phyloP scores from a whole-genome alignment of 2,329 filamentous ascomycete genomes.

The Cladobotryum mycophilum region DNA sequence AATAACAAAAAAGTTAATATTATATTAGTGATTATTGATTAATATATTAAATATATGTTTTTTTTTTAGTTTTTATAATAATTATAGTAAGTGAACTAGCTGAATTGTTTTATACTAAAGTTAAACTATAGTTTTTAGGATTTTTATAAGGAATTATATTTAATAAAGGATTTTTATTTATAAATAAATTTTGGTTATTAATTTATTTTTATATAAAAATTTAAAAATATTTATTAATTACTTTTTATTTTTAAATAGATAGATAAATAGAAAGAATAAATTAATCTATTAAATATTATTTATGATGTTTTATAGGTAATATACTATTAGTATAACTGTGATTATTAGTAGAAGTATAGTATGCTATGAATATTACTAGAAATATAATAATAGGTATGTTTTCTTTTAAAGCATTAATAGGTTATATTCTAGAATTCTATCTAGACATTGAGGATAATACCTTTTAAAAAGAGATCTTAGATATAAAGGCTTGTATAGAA shows the following conservation, averaged over 20 bases:
- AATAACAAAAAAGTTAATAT: neutral
- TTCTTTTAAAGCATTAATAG: neutral
- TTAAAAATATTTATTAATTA: too few species aligned
- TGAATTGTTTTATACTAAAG: neutral
- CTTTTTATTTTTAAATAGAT: too few species aligned
- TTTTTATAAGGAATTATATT: neutral
- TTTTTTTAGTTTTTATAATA: neutral
- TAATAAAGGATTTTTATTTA: neutral
- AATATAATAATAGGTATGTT: neutral
- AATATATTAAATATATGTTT: neutral
- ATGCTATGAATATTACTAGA: neutral
- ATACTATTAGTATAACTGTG: neutral
- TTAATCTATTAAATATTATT: neutral
- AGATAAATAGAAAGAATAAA: too few species aligned
- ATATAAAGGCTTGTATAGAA: neutral
- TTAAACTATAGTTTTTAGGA: neutral
- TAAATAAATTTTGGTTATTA: neutral
- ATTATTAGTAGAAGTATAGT: neutral
- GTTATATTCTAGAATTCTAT: neutral
- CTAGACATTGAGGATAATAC: too few species aligned
- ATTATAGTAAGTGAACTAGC: neutral
- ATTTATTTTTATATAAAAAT: neutral
- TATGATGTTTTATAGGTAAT: neutral
- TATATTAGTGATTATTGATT: neutral
- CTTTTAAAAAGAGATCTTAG: too few species aligned